These are phyloP conservation scores for Magnaporthiopsis rhizophila DNA, from an alignment of 2,329 filamentous ascomycete species.

Conservation along the genomic window DNA sequence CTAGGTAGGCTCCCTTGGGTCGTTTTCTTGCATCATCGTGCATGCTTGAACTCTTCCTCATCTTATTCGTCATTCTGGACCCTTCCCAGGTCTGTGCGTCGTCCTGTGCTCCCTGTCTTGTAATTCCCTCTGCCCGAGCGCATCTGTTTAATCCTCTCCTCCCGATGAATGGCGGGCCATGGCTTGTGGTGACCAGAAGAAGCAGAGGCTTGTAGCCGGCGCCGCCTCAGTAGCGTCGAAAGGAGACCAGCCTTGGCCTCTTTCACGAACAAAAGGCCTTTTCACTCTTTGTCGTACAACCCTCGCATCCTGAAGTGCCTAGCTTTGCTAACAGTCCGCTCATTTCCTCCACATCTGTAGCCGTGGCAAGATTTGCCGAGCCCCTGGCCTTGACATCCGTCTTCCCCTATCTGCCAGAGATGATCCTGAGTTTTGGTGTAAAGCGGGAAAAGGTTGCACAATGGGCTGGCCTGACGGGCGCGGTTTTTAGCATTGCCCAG, in stretches of 20 bases:
- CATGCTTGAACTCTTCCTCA: constrained; percentile 11
- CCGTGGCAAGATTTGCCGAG: constrained; percentile 71
- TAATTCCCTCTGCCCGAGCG: background rate
- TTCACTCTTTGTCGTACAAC: too few relatives aligned
- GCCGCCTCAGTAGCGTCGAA: background rate
- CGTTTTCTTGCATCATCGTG: constrained; percentile 8
- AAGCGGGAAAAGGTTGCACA: constrained; percentile 64
- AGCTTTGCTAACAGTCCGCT: constrained; percentile 22
- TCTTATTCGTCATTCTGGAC: background rate
- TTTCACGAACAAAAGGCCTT: background rate
- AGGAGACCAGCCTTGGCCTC: background rate
- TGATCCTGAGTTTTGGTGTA: constrained; percentile 74
- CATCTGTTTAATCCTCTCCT: background rate
- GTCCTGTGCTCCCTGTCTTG: background rate
- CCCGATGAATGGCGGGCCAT: background rate
- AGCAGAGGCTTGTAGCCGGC: background rate
- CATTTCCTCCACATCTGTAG: constrained; percentile 30
- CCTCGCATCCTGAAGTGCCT: too few relatives aligned
- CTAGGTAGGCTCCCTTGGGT: constrained; percentile 46
- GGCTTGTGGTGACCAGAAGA: background rate
- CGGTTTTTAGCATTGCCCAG: constrained; percentile 65
- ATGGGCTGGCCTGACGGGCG: constrained; percentile 70
- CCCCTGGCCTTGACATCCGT: constrained; percentile 66
- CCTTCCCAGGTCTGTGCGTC: background rate
- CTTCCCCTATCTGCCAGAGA: constrained; percentile 66